Base-by-base conservation (phyloP, 306 rosid species). In the Biancaea sappan region DNA sequence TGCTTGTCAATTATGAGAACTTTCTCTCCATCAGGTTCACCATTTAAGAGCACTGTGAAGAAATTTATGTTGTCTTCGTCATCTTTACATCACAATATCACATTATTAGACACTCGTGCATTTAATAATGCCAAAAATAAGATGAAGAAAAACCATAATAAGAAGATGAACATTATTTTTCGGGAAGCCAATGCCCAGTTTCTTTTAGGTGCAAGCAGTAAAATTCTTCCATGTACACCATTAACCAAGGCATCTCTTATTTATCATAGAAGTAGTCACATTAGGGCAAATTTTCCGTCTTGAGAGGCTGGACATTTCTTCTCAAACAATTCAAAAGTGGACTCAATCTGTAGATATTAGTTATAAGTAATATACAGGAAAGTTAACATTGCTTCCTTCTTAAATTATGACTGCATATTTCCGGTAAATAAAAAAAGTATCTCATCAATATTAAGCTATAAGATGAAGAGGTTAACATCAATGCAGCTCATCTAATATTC, bases 11-110 rank as follows among this genome's bases (percentile, higher is more conserved):
- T 40, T 54, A 50, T 21, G 29, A 37, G 68, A 0, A 38, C 54
- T 47, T 54, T 56, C 14, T 11, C 47, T 13, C 72, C 41, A 12
- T 52, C 4, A 32, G 34, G 5, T 24, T 74, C 18, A 0, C 43
- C 56, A 72, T 9, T 28, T 69, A 75, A 66, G 35, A 85, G 83
- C 72, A 62, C 47, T 2, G 82, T 41, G 79, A 82, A 52, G 16
- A 87, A 87, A 79, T 73, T 83, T 37, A 77, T 78, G 21, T 81
- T 77, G 16, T 73, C 95, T 15, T 84, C 89, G 10, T 81, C 80
- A 19, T 69, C 81, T 5, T 84, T 34, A 48, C 38, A 4, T 51
- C 48, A 25, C 47, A 65, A 31, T 68, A 21, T 12, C 3, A 21
- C 44, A 57, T 59, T 21, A 43, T 71, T 56, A 38, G 18, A 12